Percentiles rank a stretch among this genome's conserved stretches.
These are phyloP conservation scores for Blakeslea trispora DNA, from an alignment of 371 early-diverging fungal genomes.

Conservation along the genomic window DNA sequence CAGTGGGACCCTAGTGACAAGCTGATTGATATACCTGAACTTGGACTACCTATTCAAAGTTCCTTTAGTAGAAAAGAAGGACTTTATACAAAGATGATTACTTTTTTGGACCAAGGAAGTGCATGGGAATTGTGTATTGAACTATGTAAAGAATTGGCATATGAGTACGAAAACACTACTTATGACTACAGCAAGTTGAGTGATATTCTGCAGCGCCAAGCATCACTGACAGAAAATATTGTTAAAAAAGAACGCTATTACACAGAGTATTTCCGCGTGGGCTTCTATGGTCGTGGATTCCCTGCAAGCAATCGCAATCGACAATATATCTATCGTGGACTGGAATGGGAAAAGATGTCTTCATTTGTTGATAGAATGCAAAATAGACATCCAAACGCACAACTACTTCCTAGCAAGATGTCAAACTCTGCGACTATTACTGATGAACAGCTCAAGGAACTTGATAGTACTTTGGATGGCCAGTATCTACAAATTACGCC, in stretches of 20 bases:
- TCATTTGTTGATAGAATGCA: slow-evolving; percentile 77
- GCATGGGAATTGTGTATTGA: slow-evolving; percentile 76
- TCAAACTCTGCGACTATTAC: slow-evolving; percentile 25
- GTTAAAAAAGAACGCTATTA: slow-evolving; percentile 64
- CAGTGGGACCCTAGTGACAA: slow-evolving; percentile 61
- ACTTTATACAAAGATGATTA: slow-evolving; percentile 61
- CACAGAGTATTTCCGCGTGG: slow-evolving; percentile 77
- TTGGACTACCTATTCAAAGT: slow-evolving; percentile 54
- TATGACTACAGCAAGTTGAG: slow-evolving; percentile 64
- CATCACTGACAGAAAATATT: slow-evolving; percentile 60
- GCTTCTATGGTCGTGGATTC: slow-evolving; percentile 73
- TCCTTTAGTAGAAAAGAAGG: slow-evolving; percentile 70
- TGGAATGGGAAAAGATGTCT: slow-evolving; percentile 76
- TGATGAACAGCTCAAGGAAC: slow-evolving; percentile 55
- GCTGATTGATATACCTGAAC: slow-evolving; percentile 52
- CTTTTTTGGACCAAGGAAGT: slow-evolving; percentile 62
- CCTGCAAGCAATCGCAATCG: slow-evolving; percentile 58
- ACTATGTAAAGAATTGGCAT: slow-evolving; percentile 61
- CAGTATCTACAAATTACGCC: slow-evolving; percentile 73
- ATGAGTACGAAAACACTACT: slow-evolving; percentile 56
- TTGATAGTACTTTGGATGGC: slow-evolving; percentile 54
- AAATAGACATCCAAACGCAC: slow-evolving; percentile 66
- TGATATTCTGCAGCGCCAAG: slow-evolving; percentile 58
- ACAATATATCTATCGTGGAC: slow-evolving; percentile 74
- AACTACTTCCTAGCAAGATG: slow-evolving; percentile 52